phyloP scores from a whole-genome alignment of 371 early-diverging fungal species.

The Mortierella sp. region DNA sequence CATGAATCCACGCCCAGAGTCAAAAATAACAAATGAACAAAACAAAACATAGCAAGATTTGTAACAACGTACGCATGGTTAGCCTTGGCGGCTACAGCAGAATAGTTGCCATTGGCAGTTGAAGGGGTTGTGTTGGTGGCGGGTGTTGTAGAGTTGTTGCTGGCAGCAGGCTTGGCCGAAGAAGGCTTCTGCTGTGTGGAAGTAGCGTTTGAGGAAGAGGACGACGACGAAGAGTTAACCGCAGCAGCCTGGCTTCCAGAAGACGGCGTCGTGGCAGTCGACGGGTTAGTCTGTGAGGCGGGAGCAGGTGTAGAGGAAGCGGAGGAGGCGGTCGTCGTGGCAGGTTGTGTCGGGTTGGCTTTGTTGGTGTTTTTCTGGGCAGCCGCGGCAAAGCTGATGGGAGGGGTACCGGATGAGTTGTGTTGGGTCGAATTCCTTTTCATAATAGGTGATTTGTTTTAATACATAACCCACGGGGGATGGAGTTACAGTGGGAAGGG shows the following conservation, averaged over 20 bases:
- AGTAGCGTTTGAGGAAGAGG: slow-evolving; percentile 11
- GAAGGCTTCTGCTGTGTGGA: slow-evolving; percentile 13
- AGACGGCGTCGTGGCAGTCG: slow-evolving; percentile 49
- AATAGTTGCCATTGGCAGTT: slow-evolving; percentile 54
- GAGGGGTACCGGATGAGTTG: slow-evolving; percentile 45
- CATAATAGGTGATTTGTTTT: slow-evolving; percentile 53
- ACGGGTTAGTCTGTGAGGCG: slow-evolving; percentile 32
- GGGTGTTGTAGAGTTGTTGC: slow-evolving; percentile 14
- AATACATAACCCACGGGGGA: slow-evolving; percentile 50
- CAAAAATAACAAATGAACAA: neutral
- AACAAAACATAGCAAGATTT: neutral
- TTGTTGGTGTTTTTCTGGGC: slow-evolving; percentile 54
- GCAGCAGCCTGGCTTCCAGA: slow-evolving; percentile 44
- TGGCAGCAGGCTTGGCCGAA: slow-evolving; percentile 19
- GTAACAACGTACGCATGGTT: slow-evolving; percentile 42
- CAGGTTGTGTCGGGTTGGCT: slow-evolving; percentile 32
- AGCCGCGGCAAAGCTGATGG: slow-evolving; percentile 58
- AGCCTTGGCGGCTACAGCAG: slow-evolving; percentile 57
- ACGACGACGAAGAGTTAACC: neutral
- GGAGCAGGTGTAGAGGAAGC: slow-evolving; percentile 16
- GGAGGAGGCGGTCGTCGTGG: slow-evolving; percentile 18
- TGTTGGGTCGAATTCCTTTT: slow-evolving; percentile 49
- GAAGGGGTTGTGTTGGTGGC: slow-evolving; percentile 19
- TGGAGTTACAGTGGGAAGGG: slow-evolving; percentile 26
- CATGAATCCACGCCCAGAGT: neutral